Conservation (phyloP, 805 yeast genomes). For the Metschnikowia continentalis region DNA sequence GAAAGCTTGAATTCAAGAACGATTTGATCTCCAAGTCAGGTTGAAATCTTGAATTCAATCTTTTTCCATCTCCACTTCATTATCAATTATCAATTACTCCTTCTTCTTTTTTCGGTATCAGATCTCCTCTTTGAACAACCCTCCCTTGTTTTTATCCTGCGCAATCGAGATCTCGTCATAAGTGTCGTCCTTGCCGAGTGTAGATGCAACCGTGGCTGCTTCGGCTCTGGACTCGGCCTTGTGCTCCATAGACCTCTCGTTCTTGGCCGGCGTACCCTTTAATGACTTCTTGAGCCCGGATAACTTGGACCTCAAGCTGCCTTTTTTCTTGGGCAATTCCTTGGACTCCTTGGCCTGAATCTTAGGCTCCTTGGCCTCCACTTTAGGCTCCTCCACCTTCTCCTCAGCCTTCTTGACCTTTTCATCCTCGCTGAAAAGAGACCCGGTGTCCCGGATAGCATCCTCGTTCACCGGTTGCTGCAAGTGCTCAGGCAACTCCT, state of each 20-base stretch:
- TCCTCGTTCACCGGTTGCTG: constrained; percentile 32
- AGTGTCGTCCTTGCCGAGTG: constrained; percentile 8
- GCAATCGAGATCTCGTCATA: constrained; percentile 31
- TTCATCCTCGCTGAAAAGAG: constrained; percentile 33
- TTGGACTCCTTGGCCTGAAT: not conserved
- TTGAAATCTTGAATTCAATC: no score
- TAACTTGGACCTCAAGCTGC: constrained; percentile 16
- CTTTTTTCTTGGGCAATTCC: constrained; percentile 9
- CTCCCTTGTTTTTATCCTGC: constrained; percentile 29
- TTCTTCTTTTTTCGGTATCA: constrained; percentile 9
- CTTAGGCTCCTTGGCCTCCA: not conserved
- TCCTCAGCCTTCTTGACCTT: not conserved
- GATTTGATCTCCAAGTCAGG: no score
- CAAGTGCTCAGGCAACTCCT: constrained; percentile 51
- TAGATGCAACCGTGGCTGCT: constrained; percentile 6
- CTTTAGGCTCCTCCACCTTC: not conserved
- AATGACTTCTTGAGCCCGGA: constrained; percentile 4
- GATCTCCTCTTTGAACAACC: constrained; percentile 41
- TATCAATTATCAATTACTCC: not conserved
- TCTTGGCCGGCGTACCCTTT: constrained; percentile 1
- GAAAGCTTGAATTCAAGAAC: no score
- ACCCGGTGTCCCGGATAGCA: constrained; percentile 35
- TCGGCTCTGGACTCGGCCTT: constrained; percentile 11
- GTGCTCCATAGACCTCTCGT: not conserved
- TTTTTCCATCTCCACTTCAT: not conserved